These are phyloP conservation scores for Casuarina cunninghamiana DNA, from an alignment of 306 rosid genomes.

Conservation along the genomic window DNA sequence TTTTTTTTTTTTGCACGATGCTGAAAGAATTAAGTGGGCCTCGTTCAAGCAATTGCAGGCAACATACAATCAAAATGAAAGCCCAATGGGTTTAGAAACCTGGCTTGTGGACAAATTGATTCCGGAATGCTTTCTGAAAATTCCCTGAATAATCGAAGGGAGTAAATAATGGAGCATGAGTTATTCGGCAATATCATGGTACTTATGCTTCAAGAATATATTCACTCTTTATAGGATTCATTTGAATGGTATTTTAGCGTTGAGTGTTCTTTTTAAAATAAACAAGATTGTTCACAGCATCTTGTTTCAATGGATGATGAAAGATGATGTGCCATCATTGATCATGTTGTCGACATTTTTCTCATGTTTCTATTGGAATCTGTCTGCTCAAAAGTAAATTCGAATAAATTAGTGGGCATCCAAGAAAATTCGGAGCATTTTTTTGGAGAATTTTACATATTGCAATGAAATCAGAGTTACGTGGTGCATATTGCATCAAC, in stretches of 20 bases:
- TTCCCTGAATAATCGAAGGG: no score
- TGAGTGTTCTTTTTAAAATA: no score
- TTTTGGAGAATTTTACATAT: not conserved
- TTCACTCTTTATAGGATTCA: no score
- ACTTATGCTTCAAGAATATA: no score
- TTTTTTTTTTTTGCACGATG: not conserved
- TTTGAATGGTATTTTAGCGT: no score
- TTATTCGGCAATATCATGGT: no score
- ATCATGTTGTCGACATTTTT: slow-evolving; percentile 3
- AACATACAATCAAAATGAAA: no score
- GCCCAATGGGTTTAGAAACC: not conserved
- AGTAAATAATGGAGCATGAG: no score
- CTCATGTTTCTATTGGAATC: not conserved
- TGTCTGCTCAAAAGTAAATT: not conserved
- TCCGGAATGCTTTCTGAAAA: no score
- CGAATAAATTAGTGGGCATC: slow-evolving; percentile 14
- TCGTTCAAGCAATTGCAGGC: no score
- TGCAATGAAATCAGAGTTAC: not conserved
- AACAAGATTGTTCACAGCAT: not conserved
- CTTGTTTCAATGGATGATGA: not conserved
- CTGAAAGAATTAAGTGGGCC: not conserved
- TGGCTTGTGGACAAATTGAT: no score
- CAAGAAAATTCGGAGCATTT: not conserved
- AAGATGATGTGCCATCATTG: not conserved
- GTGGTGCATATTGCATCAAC: not conserved